Conservation (phyloP, 176 grass and related monocot species). For the Musa itinerans region DNA sequence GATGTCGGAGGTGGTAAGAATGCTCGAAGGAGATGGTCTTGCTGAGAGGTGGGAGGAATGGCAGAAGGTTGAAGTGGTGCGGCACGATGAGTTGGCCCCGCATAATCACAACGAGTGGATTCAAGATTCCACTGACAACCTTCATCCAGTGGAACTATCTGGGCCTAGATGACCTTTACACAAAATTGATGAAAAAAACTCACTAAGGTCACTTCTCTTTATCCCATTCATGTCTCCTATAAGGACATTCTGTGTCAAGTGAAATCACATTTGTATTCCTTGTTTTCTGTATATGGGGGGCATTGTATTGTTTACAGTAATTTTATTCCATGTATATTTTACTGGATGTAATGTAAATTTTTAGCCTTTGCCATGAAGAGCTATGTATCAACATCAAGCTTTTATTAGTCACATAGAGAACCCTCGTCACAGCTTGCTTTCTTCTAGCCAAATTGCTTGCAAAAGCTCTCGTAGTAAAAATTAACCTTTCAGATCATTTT, state of each 20-base stretch:
- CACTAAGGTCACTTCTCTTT: background rate
- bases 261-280: background rate
- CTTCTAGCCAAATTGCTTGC: background rate
- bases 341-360: background rate
- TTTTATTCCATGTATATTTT: background rate
- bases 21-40: constrained; percentile 11
- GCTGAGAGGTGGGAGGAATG: constrained; percentile 1
- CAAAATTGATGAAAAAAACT: background rate
- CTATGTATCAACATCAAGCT: background rate
- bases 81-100: background rate
- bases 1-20: constrained; percentile 5
- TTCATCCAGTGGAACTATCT: constrained; percentile 4
- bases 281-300: background rate
- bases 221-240: background rate
- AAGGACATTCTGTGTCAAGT: background rate
- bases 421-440: background rate
- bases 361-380: background rate
- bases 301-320: background rate
- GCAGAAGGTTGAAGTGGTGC: background rate
- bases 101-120: background rate
- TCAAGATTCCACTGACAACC: background rate
- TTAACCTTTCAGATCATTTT: background rate
- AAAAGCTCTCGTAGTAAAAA: background rate
- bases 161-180: constrained; percentile 7
- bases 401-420: background rate